phyloP scores from a whole-genome alignment of 345 rosid species.

The Cochlearia excelsa region DNA sequence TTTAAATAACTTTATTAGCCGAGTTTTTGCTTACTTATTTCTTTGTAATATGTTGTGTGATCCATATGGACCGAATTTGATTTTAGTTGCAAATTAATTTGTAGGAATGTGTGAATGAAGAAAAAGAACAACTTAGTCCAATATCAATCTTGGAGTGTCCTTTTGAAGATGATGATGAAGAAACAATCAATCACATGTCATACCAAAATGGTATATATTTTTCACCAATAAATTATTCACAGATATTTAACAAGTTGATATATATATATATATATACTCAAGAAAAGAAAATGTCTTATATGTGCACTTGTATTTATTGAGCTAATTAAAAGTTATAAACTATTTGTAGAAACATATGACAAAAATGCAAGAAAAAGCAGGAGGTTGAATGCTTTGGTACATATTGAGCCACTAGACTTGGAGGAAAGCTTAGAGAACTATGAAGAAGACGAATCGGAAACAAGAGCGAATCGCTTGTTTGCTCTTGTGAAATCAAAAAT shows the following conservation, averaged over 20 bases:
- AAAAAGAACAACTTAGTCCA: conserved; percentile 81
- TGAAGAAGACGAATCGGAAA: conserved; percentile 26
- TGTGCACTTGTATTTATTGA: neutral
- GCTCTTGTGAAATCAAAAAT: conserved; percentile 22
- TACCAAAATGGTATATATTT: conserved; percentile 22
- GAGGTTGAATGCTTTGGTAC: conserved; percentile 42
- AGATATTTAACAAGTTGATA: neutral
- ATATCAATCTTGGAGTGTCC: conserved; percentile 77
- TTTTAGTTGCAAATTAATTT: neutral
- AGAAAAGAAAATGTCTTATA: too few species aligned
- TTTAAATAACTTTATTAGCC: too few species aligned
- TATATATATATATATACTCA: neutral
- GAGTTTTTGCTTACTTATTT: too few species aligned
- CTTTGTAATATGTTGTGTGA: neutral
- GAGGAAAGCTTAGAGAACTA: conserved; percentile 50
- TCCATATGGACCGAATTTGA: neutral
- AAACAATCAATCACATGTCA: conserved; percentile 8
- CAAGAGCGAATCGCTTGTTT: conserved; percentile 27
- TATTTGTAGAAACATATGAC: conserved; percentile 44
- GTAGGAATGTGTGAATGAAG: conserved; percentile 57
- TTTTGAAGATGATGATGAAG: conserved; percentile 54
- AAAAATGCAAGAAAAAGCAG: conserved; percentile 40
- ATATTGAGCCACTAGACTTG: conserved; percentile 55
- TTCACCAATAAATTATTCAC: neutral
- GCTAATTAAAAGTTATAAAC: conserved; percentile 1